Base-by-base conservation (phyloP, 345 rosid species). In the Conringia planisiliqua region DNA sequence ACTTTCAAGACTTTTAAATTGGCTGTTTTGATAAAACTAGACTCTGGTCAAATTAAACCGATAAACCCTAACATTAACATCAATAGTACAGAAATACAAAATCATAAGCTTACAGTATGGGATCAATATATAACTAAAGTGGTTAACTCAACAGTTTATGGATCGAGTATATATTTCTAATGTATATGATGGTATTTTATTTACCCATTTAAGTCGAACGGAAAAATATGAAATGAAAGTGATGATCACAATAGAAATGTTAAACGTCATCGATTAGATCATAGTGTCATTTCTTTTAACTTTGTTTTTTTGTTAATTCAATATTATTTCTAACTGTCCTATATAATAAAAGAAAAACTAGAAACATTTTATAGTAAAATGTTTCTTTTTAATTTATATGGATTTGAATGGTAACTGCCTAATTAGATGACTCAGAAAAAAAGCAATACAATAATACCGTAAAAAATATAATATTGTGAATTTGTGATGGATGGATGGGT, bases 251-350 rank as follows among this genome's bases (percentile, higher is more conserved):
- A 16, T 14, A 32, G 7, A n/a, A 35, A 35, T 35, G 7, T 11
- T 61, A 27, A 62, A 51, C 69, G 76, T 51, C 54, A 51, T 72
- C 7, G 62, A 51, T 72, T 38, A 62, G 51, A 61, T 36, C 75
- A 60, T 30, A 30, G 1, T 30, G 33, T 43, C 44, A 30, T 13
- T 42, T 18, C 56, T 17, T 69, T 5, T 30, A 42, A 56, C 32
- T 12, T 39, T 69, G 1, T 10, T 10, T 39, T 39, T 27, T 27
- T 40, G 30, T 46, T 30, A 11, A 7, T 18, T 44, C 12, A 47
- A 47, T 47, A 16, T 6, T 16, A 30, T 29, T 27, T 17, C 24
- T 39, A 26, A 52, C 17, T 68, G 26, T 65, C 17, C 48, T 17
- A 3, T 1, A 24, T 1, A 6, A 24, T 35, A 51, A 16, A n/a